Conservation (phyloP, 495 filamentous ascomycete genomes). For the Penicillium antarcticum region DNA sequence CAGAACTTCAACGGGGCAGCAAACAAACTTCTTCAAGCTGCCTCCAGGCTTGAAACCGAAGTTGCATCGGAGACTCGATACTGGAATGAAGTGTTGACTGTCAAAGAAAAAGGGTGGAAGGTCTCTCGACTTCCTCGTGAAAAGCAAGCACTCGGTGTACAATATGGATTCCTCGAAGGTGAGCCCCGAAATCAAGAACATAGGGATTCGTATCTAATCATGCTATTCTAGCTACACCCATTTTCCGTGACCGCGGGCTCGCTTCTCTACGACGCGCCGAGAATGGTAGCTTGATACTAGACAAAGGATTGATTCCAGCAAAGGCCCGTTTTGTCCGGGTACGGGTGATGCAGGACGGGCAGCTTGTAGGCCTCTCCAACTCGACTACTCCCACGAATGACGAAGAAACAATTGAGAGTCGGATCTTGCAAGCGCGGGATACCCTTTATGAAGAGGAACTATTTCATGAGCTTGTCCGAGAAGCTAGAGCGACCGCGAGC, state of each 20-base stretch:
- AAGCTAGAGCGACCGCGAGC: slow-evolving; percentile 65
- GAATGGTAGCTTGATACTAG: slow-evolving; percentile 71
- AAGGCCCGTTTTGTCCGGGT: slow-evolving; percentile 65
- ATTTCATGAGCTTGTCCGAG: slow-evolving; percentile 85
- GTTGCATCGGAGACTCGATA: slow-evolving; percentile 76
- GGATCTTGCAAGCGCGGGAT: slow-evolving; percentile 78
- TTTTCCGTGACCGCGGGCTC: slow-evolving; percentile 74
- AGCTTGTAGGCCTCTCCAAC: slow-evolving; percentile 39
- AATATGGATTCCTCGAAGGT: slow-evolving; percentile 84
- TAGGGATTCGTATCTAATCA: background rate
- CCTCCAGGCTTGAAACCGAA: slow-evolving; percentile 68
- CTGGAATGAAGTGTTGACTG: slow-evolving; percentile 79
- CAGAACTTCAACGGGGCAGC: slow-evolving; percentile 72
- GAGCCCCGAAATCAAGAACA: slow-evolving; percentile 1
- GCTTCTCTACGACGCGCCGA: slow-evolving; percentile 70
- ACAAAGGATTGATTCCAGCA: slow-evolving; percentile 58
- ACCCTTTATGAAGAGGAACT: slow-evolving; percentile 89
- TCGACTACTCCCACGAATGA: slow-evolving; percentile 28
- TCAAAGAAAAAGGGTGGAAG: slow-evolving; percentile 83
- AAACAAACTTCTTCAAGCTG: slow-evolving; percentile 69
- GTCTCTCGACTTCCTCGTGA: slow-evolving; percentile 71
- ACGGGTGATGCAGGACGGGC: slow-evolving; percentile 40
- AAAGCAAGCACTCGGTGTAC: slow-evolving; percentile 72
- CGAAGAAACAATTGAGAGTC: slow-evolving; percentile 51
- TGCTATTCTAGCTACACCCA: slow-evolving; percentile 53